These are phyloP conservation scores for Adansonia madagascariensis DNA, from an alignment of 441 rosid genomes.

Conservation along the genomic window DNA sequence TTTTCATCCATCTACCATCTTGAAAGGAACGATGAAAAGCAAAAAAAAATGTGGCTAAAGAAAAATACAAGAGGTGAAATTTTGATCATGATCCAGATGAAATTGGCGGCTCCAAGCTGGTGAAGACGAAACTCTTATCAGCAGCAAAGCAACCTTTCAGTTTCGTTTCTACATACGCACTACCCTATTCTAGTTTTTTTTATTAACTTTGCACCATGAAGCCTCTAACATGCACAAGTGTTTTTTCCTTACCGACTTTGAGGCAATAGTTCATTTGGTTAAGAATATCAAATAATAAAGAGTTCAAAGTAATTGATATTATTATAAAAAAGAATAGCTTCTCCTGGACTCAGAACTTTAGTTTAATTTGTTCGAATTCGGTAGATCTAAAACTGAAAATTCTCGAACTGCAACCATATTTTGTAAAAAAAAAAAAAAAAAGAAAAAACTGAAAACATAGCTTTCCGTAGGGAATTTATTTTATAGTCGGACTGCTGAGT, in stretches of 20 bases:
- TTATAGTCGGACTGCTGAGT: not conserved
- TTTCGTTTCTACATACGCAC: not conserved
- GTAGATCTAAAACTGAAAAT: too few relatives aligned
- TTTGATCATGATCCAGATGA: not conserved
- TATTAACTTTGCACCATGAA: not conserved
- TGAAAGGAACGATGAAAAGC: not conserved
- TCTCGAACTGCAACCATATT: not conserved
- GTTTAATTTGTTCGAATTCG: too few relatives aligned
- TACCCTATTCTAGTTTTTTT: not conserved
- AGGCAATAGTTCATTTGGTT: not conserved
- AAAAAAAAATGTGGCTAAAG: not conserved
- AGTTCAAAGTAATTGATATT: not conserved
- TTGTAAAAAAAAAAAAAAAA: too few relatives aligned
- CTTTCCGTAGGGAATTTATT: not conserved
- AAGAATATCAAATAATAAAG: not conserved
- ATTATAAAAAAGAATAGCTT: not conserved
- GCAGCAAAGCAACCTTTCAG: not conserved
- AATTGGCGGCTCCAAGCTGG: too few relatives aligned
- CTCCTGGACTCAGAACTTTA: not conserved
- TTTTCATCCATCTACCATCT: too few relatives aligned
- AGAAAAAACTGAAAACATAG: too few relatives aligned
- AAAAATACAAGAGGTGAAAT: not conserved
- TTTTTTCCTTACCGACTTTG: not conserved
- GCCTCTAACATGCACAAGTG: not conserved
- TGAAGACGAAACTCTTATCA: not conserved